Evolutionary conservation across 495 filamentous ascomycete genomes (phyloP), one percentile per base, ranked within the genome.

Genomic region (Hyaloscypha bicolor): DNA sequence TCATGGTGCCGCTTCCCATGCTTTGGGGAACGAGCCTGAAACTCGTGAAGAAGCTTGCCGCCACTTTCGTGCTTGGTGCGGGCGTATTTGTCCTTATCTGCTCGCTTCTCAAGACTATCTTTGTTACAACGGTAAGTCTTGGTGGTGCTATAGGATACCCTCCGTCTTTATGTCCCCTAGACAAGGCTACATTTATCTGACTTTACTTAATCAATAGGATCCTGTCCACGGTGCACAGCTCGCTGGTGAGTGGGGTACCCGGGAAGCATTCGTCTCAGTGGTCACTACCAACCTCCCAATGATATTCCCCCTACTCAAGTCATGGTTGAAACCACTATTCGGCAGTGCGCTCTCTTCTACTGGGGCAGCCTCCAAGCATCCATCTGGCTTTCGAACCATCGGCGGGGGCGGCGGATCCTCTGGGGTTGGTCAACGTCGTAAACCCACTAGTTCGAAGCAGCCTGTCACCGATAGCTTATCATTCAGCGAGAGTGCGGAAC

Each of bases 1-100:
- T 87, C 57, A 75, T 76, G 56, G 80, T 86, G 11, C 83, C 84
- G 0, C 78, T 87, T 14, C 83, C 83, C 0, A 80, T 87, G 76
- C 75, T 86, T 4, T 85, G 81, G 83, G 71, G 75, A 69, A 78
- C 82, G 0, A 78, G 76, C 2, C 65, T 85, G 29, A 77, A 72
- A 65, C 68, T 74, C 0, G 39, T 76, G 19, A 86, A 84, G 63
- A 87, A 85, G 66, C 63, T 78, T 8, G 81, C 79, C 0, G 72
- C 81, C 14, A 80, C 82, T 0, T 30, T 86, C 30, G 74, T 87
- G 21, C 78, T 86, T 19, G 78, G 80, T 3, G 81, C 79, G 1
- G 83, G 83, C 25, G 65, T 83, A 14, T 84, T 86, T 59, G 75
- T 86, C 32, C 79, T 81, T 39, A 76, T 80, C 52, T 80, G 82